These are phyloP conservation scores for Cucurbitaria berberidis DNA, from an alignment of 2,329 filamentous ascomycete genomes.

Conservation along the genomic window DNA sequence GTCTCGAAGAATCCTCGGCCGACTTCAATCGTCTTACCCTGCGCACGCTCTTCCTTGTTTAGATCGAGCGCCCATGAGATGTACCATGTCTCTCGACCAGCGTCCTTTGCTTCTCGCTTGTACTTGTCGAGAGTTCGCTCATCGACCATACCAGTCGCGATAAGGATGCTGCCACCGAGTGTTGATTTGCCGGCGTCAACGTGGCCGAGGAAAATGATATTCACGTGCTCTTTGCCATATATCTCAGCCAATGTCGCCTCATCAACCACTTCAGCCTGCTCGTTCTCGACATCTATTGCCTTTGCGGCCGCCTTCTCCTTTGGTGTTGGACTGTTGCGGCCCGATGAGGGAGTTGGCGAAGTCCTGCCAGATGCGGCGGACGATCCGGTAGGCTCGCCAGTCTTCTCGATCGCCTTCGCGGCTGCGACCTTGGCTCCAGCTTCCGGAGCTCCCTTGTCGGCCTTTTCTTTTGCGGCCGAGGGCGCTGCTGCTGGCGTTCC, in stretches of 20 bases:
- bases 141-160: constrained; percentile 98
- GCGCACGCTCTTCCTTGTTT: constrained; percentile 93
- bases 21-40: constrained; percentile 98
- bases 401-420: constrained; percentile 89
- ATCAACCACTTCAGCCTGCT: constrained; percentile 79
- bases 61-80: constrained; percentile 97
- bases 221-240: constrained; percentile 92
- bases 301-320: constrained; percentile 68
- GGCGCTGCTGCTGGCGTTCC: constrained; percentile 60
- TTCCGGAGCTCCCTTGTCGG: constrained; percentile 59
- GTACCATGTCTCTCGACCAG: constrained; percentile 98
- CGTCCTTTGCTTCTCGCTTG: constrained; percentile 85
- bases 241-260: constrained; percentile 89
- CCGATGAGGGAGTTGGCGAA: constrained; percentile 82
- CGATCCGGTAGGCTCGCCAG: constrained; percentile 68
- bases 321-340: constrained; percentile 77
- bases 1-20: constrained; percentile 93
- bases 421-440: constrained; percentile 85
- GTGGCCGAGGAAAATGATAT: constrained; percentile 97
- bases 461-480: constrained; percentile 56
- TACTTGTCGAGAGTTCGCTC: constrained; percentile 98
- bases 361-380: constrained; percentile 67
- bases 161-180: constrained; percentile 89
- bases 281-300: constrained; percentile 82
- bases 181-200: constrained; percentile 99